Evolutionary conservation across 2,329 filamentous ascomycete genomes (phyloP), one percentile per base, ranked within the genome.

Genomic region (Pseudogymnoascus sp.): DNA sequence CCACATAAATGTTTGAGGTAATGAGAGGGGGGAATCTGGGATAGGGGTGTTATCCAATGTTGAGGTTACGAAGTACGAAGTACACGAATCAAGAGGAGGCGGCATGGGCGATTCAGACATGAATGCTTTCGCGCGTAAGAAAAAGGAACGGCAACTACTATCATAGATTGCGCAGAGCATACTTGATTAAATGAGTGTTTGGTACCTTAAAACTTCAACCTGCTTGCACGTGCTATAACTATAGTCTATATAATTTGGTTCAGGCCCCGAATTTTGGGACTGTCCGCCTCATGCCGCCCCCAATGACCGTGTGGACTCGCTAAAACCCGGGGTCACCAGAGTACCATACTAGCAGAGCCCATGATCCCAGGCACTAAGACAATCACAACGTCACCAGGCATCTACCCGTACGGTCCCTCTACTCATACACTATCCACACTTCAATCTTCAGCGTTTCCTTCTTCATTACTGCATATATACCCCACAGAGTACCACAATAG

Each of bases 121-220:
- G 43, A 49, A 49, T 29, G 43, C 23, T 16, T 16, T 49, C 23
- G 21, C 41, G 41, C 43, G 16, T 49, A 49, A 26, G 43, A 49
- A 29, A 49, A 49, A 49, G 43, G 43, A 49, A 49, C 43, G 23
- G 43, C 43, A 49, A 29, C 23, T 49, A 29, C 43, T 49, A 49
- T 49, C 43, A 49, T 49, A 49, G 43, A 49, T 49, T 49, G 43
- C 43, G 43, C 43, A 49, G 43, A 45, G 43, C 43, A 49, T 49
- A 49, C 43, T 49, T 49, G 43, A 49, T 49, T 49, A 49, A 49
- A 49, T 29, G 23, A 29, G 14, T 49, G 43, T 49, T 49, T 49
- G 43, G 43, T 49, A 49, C 43, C 43, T 49, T 49, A 16, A 49
- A 43, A 43, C 14, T 29, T 29, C 12, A 26, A n/a, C 10, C 29